Evolutionary conservation across 192 early-diverging fungal genomes (phyloP).

Genomic region (Dimargaris xerosporica): DNA sequence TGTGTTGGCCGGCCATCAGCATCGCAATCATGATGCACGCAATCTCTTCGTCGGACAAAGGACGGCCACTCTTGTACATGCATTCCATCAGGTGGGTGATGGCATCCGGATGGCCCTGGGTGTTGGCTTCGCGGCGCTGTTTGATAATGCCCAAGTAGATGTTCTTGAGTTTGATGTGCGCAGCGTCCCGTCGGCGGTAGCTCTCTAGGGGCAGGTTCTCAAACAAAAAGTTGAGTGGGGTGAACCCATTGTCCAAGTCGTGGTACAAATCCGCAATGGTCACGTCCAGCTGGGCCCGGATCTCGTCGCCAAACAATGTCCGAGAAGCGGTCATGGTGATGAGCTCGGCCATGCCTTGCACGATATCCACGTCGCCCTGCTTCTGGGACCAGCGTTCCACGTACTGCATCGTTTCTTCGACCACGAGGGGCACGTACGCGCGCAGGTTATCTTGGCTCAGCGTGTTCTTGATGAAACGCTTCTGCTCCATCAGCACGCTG

Average conservation of each 20-base stretch:
- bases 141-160: conserved; percentile 70
- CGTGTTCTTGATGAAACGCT: conserved; percentile 93
- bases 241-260: conserved; percentile 85
- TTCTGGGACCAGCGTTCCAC: conserved; percentile 44
- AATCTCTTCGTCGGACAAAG: conserved; percentile 66
- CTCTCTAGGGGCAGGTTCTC: conserved; percentile 77
- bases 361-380: conserved; percentile 46
- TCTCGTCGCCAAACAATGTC: conserved; percentile 89
- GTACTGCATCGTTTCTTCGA: conserved; percentile 65
- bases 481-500: conserved; percentile 93
- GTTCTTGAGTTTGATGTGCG: conserved; percentile 64
- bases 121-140: conserved; percentile 42
- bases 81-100: conserved; percentile 70
- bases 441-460: conserved; percentile 77
- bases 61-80: conserved; percentile 77
- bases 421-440: conserved; percentile 73
- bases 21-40: conserved; percentile 96
- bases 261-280: conserved; percentile 83
- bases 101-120: conserved; percentile 53
- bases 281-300: conserved; percentile 66
- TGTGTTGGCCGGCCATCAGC: conserved; percentile 97
- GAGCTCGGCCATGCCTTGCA: conserved; percentile 70
- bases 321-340: conserved; percentile 89
- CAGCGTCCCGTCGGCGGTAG: conserved; percentile 73
- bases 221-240: conserved; percentile 90